Evolutionary conservation across 139 green algal genomes (phyloP).

Genomic region (Volvox reticuliferus): DNA sequence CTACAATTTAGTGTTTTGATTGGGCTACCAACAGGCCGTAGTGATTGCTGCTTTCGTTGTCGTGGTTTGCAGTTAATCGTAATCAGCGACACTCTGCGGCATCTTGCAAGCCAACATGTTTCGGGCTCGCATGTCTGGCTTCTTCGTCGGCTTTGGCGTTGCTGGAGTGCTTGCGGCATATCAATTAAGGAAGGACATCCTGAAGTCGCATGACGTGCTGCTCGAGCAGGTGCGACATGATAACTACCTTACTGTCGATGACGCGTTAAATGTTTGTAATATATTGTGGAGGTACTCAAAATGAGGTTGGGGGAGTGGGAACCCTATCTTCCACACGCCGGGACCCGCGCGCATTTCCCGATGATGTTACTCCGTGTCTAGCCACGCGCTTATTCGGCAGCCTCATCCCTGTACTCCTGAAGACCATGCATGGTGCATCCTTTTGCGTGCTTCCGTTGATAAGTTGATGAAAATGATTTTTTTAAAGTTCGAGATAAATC

Average conservation of each 20-base stretch:
- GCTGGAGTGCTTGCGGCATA: constrained; percentile 25
- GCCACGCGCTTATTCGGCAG: too few relatives aligned
- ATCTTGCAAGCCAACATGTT: constrained; percentile 13
- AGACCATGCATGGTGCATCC: too few relatives aligned
- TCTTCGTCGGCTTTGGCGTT: constrained; percentile 46
- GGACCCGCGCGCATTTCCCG: too few relatives aligned
- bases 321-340: too few relatives aligned
- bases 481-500: too few relatives aligned
- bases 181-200: constrained; percentile 39
- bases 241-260: not conserved
- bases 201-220: constrained; percentile 21
- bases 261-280: not conserved
- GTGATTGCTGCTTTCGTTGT: not conserved
- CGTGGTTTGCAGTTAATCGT: not conserved
- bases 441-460: too few relatives aligned
- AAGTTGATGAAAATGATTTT: too few relatives aligned
- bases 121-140: constrained; percentile 21
- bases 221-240: constrained; percentile 10
- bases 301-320: too few relatives aligned
- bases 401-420: not conserved
- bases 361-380: not conserved
- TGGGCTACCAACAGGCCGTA: too few relatives aligned
- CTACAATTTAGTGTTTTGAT: too few relatives aligned
- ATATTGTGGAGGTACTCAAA: not conserved
- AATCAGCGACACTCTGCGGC: not conserved